phyloP scores from a whole-genome alignment of 1,284 basidiomycete species.

The Puccinia hordei region DNA sequence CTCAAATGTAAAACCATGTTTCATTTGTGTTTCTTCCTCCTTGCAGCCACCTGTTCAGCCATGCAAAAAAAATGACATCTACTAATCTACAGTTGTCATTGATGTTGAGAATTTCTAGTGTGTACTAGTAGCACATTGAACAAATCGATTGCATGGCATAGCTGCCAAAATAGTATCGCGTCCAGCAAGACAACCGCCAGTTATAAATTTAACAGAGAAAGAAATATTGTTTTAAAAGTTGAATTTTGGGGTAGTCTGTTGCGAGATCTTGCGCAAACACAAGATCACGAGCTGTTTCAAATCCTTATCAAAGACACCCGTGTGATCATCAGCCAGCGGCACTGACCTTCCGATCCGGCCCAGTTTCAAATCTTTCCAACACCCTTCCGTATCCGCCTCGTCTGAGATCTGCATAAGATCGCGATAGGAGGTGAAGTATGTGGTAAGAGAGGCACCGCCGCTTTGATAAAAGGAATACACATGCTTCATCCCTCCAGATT shows the following conservation, averaged over 20 bases:
- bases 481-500: not conserved
- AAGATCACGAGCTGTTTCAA: slow-evolving; percentile 5
- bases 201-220: not conserved
- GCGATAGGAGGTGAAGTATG: slow-evolving; percentile 29
- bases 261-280: slow-evolving; percentile 27
- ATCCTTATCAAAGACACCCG: slow-evolving; percentile 11
- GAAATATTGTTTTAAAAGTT: not conserved
- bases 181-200: no score
- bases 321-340: not conserved
- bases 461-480: not conserved
- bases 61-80: no score
- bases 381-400: slow-evolving; percentile 21
- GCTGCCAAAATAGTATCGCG: no score
- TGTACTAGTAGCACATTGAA: no score
- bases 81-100: no score
- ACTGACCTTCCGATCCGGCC: slow-evolving; percentile 22
- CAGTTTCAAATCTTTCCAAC: slow-evolving; percentile 28
- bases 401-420: slow-evolving; percentile 31
- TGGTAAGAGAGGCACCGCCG: slow-evolving; percentile 3
- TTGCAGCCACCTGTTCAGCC: no score
- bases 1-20: no score
- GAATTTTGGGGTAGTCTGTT: slow-evolving; percentile 4
- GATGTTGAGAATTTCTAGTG: no score
- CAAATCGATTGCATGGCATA: no score
- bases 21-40: no score